These are phyloP conservation scores for Mollisia scopiformis DNA, from an alignment of 2,329 filamentous ascomycete genomes.

Conservation along the genomic window DNA sequence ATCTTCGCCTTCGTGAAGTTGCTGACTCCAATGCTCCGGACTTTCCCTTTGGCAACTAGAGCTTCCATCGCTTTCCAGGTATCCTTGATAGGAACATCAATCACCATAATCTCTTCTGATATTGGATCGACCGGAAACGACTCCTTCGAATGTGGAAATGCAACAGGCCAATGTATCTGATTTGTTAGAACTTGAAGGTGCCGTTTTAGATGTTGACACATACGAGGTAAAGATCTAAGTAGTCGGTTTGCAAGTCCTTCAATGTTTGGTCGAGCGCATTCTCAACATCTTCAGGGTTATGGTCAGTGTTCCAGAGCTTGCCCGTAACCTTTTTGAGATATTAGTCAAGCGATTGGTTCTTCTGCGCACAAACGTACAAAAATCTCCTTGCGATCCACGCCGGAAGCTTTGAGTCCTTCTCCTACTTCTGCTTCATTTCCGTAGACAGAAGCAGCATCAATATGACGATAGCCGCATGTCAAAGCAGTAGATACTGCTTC, in stretches of 20 bases:
- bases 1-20: constrained; percentile 51
- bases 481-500: constrained; percentile 43
- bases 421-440: constrained; percentile 47
- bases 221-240: constrained; percentile 56
- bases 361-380: constrained; percentile 21
- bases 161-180: constrained; percentile 37
- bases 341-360: constrained; percentile 27
- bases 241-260: constrained; percentile 52
- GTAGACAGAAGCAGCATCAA: constrained; percentile 51
- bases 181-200: constrained; percentile 35
- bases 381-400: constrained; percentile 43
- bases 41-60: constrained; percentile 43
- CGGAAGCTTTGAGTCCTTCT: constrained; percentile 41
- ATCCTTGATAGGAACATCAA: constrained; percentile 36
- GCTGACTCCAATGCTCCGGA: constrained; percentile 52
- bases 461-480: constrained; percentile 45
- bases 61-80: constrained; percentile 45
- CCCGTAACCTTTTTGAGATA: constrained; percentile 45
- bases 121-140: constrained; percentile 22
- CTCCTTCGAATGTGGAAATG: constrained; percentile 20
- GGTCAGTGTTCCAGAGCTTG: constrained; percentile 61
- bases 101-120: constrained; percentile 19
- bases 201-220: constrained; percentile 34
- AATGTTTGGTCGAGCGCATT: constrained; percentile 51
- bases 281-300: constrained; percentile 43